A percentile compares a stretch with the other conserved stretches of the same genome.
These are phyloP conservation scores for Albatrellus sp. DNA, from an alignment of 1,284 basidiomycete genomes.

Conservation along the genomic window DNA sequence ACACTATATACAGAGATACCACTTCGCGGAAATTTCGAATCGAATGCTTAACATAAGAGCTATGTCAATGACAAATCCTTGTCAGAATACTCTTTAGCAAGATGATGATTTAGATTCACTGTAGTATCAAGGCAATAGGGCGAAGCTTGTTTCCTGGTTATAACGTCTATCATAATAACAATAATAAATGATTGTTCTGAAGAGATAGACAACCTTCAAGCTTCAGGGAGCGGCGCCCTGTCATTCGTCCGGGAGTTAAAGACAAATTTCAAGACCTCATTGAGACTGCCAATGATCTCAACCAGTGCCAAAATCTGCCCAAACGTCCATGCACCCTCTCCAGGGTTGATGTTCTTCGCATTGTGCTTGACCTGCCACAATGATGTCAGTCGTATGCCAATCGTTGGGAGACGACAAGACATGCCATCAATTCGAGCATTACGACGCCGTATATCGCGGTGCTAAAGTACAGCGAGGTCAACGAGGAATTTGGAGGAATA, in stretches of 20 bases:
- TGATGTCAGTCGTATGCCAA: background rate
- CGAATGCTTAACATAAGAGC: too few species aligned
- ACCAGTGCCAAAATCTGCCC: conserved; percentile 8
- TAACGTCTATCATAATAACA: too few species aligned
- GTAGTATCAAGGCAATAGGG: too few species aligned
- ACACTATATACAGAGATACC: too few species aligned
- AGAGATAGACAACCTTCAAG: too few species aligned
- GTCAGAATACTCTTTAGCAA: too few species aligned
- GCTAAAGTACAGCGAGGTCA: background rate
- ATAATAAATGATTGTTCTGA: too few species aligned
- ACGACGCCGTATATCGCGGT: conserved; percentile 4
- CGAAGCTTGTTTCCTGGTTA: too few species aligned
- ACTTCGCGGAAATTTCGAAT: too few species aligned
- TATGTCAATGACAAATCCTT: too few species aligned
- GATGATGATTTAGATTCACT: too few species aligned
- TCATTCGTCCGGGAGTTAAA: background rate
- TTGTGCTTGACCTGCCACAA: conserved; percentile 6
- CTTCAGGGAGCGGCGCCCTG: too few species aligned
- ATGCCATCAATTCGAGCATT: conserved; percentile 8
- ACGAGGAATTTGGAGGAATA: background rate
- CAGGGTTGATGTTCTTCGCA: background rate
- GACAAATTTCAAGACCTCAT: conserved; percentile 4
- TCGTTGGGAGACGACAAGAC: background rate
- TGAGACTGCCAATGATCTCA: conserved; percentile 7
- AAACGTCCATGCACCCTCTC: conserved; percentile 6